These are phyloP conservation scores for Malus asiatica DNA, from an alignment of 306 rosid genomes.

Conservation along the genomic window DNA sequence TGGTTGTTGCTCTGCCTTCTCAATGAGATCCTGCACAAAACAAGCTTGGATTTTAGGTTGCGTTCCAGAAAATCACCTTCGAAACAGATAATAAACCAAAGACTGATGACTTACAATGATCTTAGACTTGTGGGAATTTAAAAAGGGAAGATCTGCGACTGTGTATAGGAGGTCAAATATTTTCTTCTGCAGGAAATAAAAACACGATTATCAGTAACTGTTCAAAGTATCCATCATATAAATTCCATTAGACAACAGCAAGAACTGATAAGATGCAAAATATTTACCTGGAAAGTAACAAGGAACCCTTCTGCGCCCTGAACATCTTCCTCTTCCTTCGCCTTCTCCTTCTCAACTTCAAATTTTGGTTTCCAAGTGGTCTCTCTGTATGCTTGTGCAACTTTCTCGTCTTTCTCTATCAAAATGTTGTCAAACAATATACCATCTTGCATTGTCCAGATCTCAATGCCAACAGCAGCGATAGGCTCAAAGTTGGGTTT, in stretches of 20 bases:
- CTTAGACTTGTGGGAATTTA: slow-evolving; percentile 51
- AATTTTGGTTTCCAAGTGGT: slow-evolving; percentile 86
- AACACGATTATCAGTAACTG: neutral
- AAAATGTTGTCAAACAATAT: slow-evolving; percentile 80
- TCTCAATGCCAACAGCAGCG: slow-evolving; percentile 89
- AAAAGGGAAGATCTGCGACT: slow-evolving; percentile 69
- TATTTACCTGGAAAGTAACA: slow-evolving; percentile 51
- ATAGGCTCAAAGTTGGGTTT: slow-evolving; percentile 78
- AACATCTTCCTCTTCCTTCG: slow-evolving; percentile 63
- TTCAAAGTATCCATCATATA: neutral
- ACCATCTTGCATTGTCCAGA: slow-evolving; percentile 99
- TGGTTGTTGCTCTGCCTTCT: slow-evolving; percentile 75
- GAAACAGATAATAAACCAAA: neutral
- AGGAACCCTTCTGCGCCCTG: slow-evolving; percentile 51
- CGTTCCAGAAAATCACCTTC: neutral
- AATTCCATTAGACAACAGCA: neutral
- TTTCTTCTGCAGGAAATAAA: slow-evolving; percentile 55
- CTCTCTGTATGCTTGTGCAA: slow-evolving; percentile 62
- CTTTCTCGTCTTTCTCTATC: slow-evolving; percentile 63
- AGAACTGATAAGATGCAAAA: neutral
- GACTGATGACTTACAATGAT: slow-evolving; percentile 39
- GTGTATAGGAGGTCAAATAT: slow-evolving; percentile 77
- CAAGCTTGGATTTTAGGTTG: slow-evolving; percentile 7
- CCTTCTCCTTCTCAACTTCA: slow-evolving; percentile 66
- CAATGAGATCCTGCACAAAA: slow-evolving; percentile 60